Percentiles rank a stretch among this genome's conserved stretches.
Conservation (phyloP, 768 basidiomycete genomes). For the Saitozyma sp. region DNA sequence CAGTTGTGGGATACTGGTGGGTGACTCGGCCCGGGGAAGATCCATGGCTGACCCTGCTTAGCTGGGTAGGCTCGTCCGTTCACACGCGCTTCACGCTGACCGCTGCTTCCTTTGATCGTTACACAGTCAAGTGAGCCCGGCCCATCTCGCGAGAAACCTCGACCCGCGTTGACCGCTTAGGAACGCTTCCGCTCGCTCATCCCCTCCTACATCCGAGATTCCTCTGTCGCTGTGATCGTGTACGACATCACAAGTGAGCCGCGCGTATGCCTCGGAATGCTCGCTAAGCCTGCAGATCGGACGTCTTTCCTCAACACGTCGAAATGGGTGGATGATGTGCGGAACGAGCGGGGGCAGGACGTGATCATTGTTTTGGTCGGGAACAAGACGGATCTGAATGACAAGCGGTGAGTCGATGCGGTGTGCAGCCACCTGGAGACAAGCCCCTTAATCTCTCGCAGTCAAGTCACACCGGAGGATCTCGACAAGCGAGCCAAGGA, state of each 20-base stretch:
- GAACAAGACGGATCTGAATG: constrained; percentile 98
- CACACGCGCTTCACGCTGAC: neutral
- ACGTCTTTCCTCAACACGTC: constrained; percentile 97
- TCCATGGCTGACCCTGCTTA: constrained; percentile 2
- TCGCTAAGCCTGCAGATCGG: constrained; percentile 63
- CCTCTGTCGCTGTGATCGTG: constrained; percentile 96
- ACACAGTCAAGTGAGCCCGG: constrained; percentile 28
- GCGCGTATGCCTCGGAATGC: neutral
- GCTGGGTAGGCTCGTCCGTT: constrained; percentile 32
- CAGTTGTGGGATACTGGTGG: constrained; percentile 99
- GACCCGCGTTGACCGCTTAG: constrained; percentile 55
- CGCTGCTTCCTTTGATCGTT: neutral
- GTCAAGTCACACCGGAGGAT: constrained; percentile 98
- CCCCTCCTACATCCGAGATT: constrained; percentile 98
- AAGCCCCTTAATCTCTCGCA: constrained; percentile 49
- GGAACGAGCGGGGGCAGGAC: constrained; percentile 94
- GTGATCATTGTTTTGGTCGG: constrained; percentile 98
- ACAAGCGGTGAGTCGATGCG: constrained; percentile 74
- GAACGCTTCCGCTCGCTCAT: constrained; percentile 97
- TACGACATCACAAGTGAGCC: constrained; percentile 95
- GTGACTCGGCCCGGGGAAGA: constrained; percentile 40
- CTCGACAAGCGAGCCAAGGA: constrained; percentile 88
- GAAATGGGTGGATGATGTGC: constrained; percentile 99
- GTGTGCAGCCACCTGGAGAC: neutral
- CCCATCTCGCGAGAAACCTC: constrained; percentile 4